Base-by-base conservation (phyloP, 2,329 filamentous ascomycete species). In the Elsinoe necatrix region DNA sequence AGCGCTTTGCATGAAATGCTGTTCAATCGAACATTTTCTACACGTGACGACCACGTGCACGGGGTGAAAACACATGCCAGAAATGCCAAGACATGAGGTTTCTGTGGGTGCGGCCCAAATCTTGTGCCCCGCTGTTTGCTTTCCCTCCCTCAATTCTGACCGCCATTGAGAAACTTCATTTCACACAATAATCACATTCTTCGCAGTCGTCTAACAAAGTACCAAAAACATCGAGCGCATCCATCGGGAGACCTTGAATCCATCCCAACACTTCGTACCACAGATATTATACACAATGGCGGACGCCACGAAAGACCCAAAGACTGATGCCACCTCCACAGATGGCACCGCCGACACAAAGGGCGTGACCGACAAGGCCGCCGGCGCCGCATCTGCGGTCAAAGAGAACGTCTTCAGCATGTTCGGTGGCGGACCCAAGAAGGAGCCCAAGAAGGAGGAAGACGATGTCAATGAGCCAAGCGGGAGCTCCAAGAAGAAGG, bases 341-440 rank as follows among this genome's bases (percentile, higher is more conserved):
- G 68, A 71, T 64, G 68, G 66, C 57, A 67, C 68, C 50, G 71
- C 72, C 63, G 56, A 62, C 62, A 66, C 63, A 59, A 70, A 71
- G 61, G 66, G 65, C 18, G 65, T 69, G 54, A 67, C 66, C 50
- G 69, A 71, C 57, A 66, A 68, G 56, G 72, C 68, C 29, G 61
- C 66, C 29, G 67, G 69, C 47, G 65, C 67, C 27, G 71, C 69
- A 21, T 61, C 68, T 16, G 69, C 73, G 35, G 74, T 74, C 18
- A 77, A 76, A 68, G 75, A 77, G 65, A 77, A 77, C 62, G 88
- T 97, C 63, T 97, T 97, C 79, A 92, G 89, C 73, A 97, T 98
- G 93, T 98, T 98, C 70, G 93, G 93, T 66, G 93, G 93, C 62
- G 93, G 93, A 61, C 88, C 88, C 60, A 95, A 95, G 83, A 97